Base-by-base conservation (phyloP, 768 basidiomycete genomes). In the Russula foetens region DNA sequence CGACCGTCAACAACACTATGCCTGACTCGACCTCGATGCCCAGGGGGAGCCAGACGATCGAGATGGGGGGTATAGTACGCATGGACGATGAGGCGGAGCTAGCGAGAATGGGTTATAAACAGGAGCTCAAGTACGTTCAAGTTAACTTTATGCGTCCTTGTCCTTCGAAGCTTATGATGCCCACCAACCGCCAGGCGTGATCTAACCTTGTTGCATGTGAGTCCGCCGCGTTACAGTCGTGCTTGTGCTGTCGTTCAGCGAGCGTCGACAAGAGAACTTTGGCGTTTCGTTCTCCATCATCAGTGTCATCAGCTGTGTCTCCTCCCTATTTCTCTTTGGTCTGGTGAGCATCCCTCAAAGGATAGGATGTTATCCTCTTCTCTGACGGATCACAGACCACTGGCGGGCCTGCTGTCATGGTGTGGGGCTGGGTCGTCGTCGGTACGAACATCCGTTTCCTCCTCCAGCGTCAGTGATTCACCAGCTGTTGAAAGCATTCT, bases 241-340 rank as follows among this genome's bases (percentile, higher is more conserved):
- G 11, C 17, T 24, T 17, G 14, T 38, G 4, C 26, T n/a, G 58
- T 38, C 15, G 33, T 31, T 68, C 48, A 58, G 53, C 19, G n/a
- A 19, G 5, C 3, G 28, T 14, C 5, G 2, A 24, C 26, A 19
- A 19, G 62, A 86, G 84, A 88, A 86, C 69, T 88, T 88, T 65
- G 85, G 85, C 24, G 80, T 84, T 65, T 85, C 84, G 0, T 90
- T 90, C 72, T 85, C 84, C 11, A 85, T 91, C 70, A 89, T 91
- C 57, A 84, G 83, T 29, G 79, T 86, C 35, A 84, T 87, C 56
- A 88, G 86, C 14, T 86, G 87, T 1, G 78, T 87, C 29, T 81
- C 86, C 0, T 86, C 86, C 0, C 73, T 86, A 28, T 89, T 89
- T 65, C 68, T 81, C 46, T 88, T 82, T 71, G 86, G 87, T 17